Percentiles rank a stretch among this genome's conserved stretches.
Evolutionary conservation across 768 basidiomycete species (phyloP).

Genomic region (Pisolithus microcarpus): DNA sequence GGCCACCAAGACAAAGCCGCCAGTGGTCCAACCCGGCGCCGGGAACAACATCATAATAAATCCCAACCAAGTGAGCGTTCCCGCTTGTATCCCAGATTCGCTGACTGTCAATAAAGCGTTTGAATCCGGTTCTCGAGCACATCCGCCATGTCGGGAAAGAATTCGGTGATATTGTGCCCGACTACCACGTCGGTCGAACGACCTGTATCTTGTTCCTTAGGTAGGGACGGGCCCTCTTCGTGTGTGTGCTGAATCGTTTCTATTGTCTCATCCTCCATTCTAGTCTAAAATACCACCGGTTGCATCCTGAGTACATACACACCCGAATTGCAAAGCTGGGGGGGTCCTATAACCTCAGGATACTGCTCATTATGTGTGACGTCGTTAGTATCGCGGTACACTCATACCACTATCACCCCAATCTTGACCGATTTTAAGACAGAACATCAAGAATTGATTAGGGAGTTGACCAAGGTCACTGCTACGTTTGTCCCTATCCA

Average conservation of each 20-base stretch:
- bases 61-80: conserved; percentile 43
- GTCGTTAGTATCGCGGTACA: conserved; percentile 50
- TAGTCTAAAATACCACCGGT: conserved; percentile 88
- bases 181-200: conserved; percentile 94
- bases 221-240: conserved; percentile 49
- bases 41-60: conserved; percentile 62
- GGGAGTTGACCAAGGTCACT: conserved; percentile 81
- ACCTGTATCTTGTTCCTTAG: conserved; percentile 90
- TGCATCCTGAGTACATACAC: conserved; percentile 97
- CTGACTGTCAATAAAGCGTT: conserved; percentile 43
- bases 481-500: conserved; percentile 3
- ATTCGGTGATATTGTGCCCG: conserved; percentile 87
- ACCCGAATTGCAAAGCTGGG: conserved; percentile 84
- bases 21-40: conserved; percentile 56
- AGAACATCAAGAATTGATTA: conserved; percentile 86
- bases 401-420: not conserved
- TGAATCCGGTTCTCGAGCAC: conserved; percentile 82
- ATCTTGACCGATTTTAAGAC: conserved; percentile 38
- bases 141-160: conserved; percentile 90
- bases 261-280: not conserved
- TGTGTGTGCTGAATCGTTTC: not conserved
- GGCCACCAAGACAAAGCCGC: conserved; percentile 28
- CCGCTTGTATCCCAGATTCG: not conserved
- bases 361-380: conserved; percentile 87
- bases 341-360: conserved; percentile 70